Evolutionary conservation across 2,329 filamentous ascomycete genomes (phyloP).

Genomic region (Amylocarpus encephaloides): DNA sequence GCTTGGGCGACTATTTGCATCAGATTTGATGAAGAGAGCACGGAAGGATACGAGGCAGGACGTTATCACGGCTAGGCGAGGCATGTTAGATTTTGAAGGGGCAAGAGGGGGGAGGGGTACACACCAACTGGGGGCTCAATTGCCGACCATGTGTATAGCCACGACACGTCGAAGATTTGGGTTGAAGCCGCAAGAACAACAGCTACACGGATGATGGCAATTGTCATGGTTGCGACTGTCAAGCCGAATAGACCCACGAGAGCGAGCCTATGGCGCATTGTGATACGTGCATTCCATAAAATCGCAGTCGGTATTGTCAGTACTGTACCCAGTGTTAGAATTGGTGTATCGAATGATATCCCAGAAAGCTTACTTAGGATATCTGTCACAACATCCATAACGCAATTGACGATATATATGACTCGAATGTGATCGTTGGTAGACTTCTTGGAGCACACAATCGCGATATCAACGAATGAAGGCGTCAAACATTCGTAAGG

Average conservation of each 20-base stretch:
- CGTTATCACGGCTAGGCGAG: background rate
- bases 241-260: background rate
- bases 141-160: background rate
- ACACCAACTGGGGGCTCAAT: background rate
- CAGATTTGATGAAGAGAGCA: background rate
- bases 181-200: background rate
- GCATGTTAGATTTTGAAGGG: background rate
- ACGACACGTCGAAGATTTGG: background rate
- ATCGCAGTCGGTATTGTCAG: background rate
- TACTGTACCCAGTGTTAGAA: background rate
- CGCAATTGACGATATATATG: background rate
- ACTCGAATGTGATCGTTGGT: background rate
- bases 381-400: slow-evolving; percentile 3
- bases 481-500: background rate
- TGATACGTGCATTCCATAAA: slow-evolving; percentile 1
- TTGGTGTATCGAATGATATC: no score
- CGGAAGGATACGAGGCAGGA: background rate
- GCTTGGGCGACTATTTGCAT: no score
- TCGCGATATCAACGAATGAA: background rate
- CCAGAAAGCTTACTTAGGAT: background rate
- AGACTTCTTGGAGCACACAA: background rate
- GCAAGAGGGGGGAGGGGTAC: no score
- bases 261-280: background rate
- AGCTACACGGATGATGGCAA: slow-evolving; percentile 1
- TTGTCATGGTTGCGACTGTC: background rate